Conservation (phyloP, 768 basidiomycete species). For the Boletus coccyginus region DNA sequence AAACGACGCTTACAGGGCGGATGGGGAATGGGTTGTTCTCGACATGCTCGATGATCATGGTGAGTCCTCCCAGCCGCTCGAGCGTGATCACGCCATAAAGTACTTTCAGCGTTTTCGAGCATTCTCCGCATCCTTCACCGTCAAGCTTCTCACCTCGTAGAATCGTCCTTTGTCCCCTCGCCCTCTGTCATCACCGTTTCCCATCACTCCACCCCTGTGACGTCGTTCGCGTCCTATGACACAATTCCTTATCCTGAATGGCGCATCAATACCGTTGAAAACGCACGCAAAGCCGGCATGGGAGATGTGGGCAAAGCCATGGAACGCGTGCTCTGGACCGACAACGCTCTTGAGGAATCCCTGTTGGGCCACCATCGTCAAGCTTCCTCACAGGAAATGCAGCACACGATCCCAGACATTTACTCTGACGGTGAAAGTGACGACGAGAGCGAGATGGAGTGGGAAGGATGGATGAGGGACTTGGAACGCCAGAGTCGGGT, state of each 20-base stretch:
- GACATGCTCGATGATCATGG: slow-evolving; percentile 50
- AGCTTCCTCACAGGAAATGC: slow-evolving; percentile 22
- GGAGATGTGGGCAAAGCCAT: slow-evolving; percentile 56
- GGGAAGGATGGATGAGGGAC: slow-evolving; percentile 66
- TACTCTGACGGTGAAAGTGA: slow-evolving; percentile 36
- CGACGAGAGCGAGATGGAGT: slow-evolving; percentile 56
- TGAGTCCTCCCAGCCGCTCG: slow-evolving; percentile 8
- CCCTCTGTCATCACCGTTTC: slow-evolving; percentile 58
- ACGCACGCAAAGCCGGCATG: slow-evolving; percentile 56
- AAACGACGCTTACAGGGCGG: slow-evolving; percentile 5
- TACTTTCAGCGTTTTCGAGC: slow-evolving; percentile 41
- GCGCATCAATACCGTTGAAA: slow-evolving; percentile 48
- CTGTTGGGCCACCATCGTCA: slow-evolving; percentile 22
- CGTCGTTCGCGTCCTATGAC: slow-evolving; percentile 29
- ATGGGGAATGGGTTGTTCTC: slow-evolving; percentile 50
- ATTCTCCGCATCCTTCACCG: slow-evolving; percentile 55
- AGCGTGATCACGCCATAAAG: background rate
- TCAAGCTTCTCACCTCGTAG: slow-evolving; percentile 31
- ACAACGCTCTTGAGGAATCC: slow-evolving; percentile 19
- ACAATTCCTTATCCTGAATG: slow-evolving; percentile 65
- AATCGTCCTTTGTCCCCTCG: slow-evolving; percentile 43
- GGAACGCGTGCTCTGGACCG: slow-evolving; percentile 43
- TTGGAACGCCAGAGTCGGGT: slow-evolving; percentile 38
- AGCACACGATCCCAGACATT: slow-evolving; percentile 14
- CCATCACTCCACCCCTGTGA: slow-evolving; percentile 22